Conservation (phyloP, 1,139 yeast species). For the Kodamaea suecica region DNA sequence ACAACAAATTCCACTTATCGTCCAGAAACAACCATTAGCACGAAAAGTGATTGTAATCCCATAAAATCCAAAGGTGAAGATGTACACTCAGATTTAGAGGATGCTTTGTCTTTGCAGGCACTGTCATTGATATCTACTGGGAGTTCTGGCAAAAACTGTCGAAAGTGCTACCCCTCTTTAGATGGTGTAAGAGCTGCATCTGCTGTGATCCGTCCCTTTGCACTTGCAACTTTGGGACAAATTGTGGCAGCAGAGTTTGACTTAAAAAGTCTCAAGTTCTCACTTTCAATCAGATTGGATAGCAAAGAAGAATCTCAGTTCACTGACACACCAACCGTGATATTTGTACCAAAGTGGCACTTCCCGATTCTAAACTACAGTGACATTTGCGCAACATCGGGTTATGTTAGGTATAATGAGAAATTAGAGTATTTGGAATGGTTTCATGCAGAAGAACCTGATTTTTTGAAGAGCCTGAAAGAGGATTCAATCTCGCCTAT, state of each 20-base stretch:
- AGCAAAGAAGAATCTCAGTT: slow-evolving; percentile 16
- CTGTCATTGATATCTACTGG: slow-evolving; percentile 19
- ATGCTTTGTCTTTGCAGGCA: slow-evolving; percentile 8
- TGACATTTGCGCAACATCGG: slow-evolving; percentile 50
- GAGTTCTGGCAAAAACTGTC: slow-evolving; percentile 18
- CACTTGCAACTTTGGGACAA: slow-evolving; percentile 57
- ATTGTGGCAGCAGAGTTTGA: slow-evolving; percentile 53
- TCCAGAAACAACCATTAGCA: background rate
- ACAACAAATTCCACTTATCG: too few species aligned
- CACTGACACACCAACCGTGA: slow-evolving; percentile 44
- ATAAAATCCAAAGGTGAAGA: slow-evolving; percentile 8
- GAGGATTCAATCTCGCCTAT: slow-evolving; percentile 1
- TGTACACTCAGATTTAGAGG: slow-evolving; percentile 7
- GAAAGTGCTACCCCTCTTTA: slow-evolving; percentile 40
- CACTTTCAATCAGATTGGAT: slow-evolving; percentile 39
- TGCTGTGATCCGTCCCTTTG: slow-evolving; percentile 73
- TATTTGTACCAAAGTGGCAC: slow-evolving; percentile 72
- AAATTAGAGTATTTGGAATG: slow-evolving; percentile 61
- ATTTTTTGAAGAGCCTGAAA: background rate
- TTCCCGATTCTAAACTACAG: slow-evolving; percentile 47
- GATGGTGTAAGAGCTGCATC: slow-evolving; percentile 68
- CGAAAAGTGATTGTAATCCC: background rate
- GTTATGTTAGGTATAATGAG: slow-evolving; percentile 51
- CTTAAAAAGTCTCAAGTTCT: slow-evolving; percentile 42
- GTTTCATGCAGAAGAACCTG: slow-evolving; percentile 49